phyloP scores from a whole-genome alignment of 345 rosid species.

The Arabidopsis suecica region DNA sequence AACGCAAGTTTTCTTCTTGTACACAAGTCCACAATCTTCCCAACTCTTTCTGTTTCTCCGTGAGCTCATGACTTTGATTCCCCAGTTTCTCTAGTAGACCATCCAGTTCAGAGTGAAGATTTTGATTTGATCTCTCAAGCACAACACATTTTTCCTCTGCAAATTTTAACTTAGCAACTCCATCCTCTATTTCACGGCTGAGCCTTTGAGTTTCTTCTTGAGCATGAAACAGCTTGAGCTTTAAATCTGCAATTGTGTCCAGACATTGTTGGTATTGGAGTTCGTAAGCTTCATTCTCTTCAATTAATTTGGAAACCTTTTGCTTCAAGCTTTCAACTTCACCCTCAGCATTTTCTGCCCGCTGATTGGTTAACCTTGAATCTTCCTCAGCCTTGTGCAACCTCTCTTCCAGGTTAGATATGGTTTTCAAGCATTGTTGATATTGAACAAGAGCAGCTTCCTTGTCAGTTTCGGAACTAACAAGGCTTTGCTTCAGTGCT shows the following conservation, averaged over 20 bases:
- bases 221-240: slow-evolving; percentile 62
- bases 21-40: slow-evolving; percentile 82
- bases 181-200: slow-evolving; percentile 68
- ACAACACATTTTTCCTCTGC: slow-evolving; percentile 83
- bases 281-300: slow-evolving; percentile 73
- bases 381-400: slow-evolving; percentile 67
- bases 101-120: slow-evolving; percentile 74
- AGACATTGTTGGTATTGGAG: slow-evolving; percentile 73
- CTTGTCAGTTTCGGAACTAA: slow-evolving; percentile 66
- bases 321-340: slow-evolving; percentile 75
- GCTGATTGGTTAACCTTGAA: slow-evolving; percentile 53
- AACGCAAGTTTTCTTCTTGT: slow-evolving; percentile 88
- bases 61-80: slow-evolving; percentile 71
- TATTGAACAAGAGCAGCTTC: slow-evolving; percentile 63
- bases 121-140: slow-evolving; percentile 79
- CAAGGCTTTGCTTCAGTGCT: slow-evolving; percentile 63
- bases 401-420: slow-evolving; percentile 64
- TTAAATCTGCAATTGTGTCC: slow-evolving; percentile 71
- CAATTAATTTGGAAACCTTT: slow-evolving; percentile 57
- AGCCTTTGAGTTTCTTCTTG: slow-evolving; percentile 78
- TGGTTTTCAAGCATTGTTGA: slow-evolving; percentile 61
- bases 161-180: slow-evolving; percentile 65
- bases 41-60: slow-evolving; percentile 88
- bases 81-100: slow-evolving; percentile 62
- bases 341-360: slow-evolving; percentile 68